These are phyloP conservation scores for Candida arabinofermentans DNA, from an alignment of 805 yeast genomes.

Conservation along the genomic window DNA sequence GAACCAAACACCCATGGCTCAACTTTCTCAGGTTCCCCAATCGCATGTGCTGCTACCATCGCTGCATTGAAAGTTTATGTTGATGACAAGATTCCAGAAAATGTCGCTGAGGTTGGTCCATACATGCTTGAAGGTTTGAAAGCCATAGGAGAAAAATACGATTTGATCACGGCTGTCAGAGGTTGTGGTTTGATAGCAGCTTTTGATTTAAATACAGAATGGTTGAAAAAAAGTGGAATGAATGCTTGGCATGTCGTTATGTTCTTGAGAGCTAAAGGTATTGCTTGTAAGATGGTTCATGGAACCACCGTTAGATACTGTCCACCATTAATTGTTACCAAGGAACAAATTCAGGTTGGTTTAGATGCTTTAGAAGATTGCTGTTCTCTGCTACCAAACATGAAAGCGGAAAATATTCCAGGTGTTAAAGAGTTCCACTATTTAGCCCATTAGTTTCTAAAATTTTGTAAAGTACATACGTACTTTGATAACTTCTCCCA, in stretches of 20 bases:
- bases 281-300: slow-evolving; percentile 25
- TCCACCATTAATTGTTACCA: slow-evolving; percentile 19
- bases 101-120: slow-evolving; percentile 16
- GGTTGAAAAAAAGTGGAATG: slow-evolving; percentile 12
- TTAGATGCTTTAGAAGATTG: slow-evolving; percentile 16
- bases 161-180: slow-evolving; percentile 21
- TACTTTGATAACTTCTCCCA: no score
- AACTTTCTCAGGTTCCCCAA: slow-evolving; percentile 28
- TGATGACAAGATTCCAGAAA: slow-evolving; percentile 22
- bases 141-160: slow-evolving; percentile 11
- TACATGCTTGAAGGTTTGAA: slow-evolving; percentile 19
- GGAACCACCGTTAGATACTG: slow-evolving; percentile 19
- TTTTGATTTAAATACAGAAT: slow-evolving; percentile 18
- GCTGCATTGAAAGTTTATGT: slow-evolving; percentile 26
- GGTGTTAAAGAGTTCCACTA: slow-evolving; percentile 17
- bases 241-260: slow-evolving; percentile 24
- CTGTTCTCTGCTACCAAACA: slow-evolving; percentile 11
- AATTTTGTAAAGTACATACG: background rate
- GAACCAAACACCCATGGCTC: slow-evolving; percentile 28
- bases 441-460: slow-evolving; percentile 7
- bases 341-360: slow-evolving; percentile 17
- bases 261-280: slow-evolving; percentile 25
- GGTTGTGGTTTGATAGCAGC: slow-evolving; percentile 25
- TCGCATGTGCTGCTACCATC: slow-evolving; percentile 24
- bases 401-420: slow-evolving; percentile 15